Conservation (phyloP, 2,329 filamentous ascomycete genomes). For the Cladophialophora exuberans region DNA sequence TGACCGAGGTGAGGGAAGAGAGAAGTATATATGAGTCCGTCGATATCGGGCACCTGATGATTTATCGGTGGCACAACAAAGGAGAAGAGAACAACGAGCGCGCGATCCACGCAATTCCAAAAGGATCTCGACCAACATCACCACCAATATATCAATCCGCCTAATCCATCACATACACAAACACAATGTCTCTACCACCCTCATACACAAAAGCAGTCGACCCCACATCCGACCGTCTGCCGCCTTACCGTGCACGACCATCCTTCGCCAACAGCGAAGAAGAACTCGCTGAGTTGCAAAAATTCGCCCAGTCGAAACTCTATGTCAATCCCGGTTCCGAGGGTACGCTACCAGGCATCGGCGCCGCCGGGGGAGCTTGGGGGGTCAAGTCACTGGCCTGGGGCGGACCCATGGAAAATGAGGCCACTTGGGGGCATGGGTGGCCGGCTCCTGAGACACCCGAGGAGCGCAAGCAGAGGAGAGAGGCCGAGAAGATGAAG, state of each 20-base stretch:
- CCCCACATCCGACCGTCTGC: slow-evolving; percentile 5
- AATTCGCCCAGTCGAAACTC: slow-evolving; percentile 21
- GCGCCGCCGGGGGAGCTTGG: slow-evolving; percentile 1
- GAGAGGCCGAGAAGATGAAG: slow-evolving; percentile 13
- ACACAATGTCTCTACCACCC: slow-evolving; percentile 11
- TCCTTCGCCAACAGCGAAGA: slow-evolving; percentile 19
- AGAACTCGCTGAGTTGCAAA: slow-evolving; percentile 20
- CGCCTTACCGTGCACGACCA: slow-evolving; percentile 20
- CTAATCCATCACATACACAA: no score
- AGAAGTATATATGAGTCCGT: no score
- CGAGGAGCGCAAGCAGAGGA: slow-evolving; percentile 14
- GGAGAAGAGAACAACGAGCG: no score
- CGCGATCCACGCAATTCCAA: no score
- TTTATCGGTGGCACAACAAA: no score
- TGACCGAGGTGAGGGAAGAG: no score
- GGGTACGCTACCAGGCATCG: slow-evolving; percentile 14
- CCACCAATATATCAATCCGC: background rate
- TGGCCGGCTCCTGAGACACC: slow-evolving; percentile 12
- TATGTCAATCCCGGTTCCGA: slow-evolving; percentile 16
- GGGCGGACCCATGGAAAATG: slow-evolving; percentile 8
- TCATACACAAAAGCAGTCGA: slow-evolving; percentile 11
- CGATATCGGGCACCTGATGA: no score
- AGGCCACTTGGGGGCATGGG: background rate
- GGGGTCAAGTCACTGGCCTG: slow-evolving; percentile 15
- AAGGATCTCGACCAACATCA: background rate